phyloP scores from a whole-genome alignment of 169 alveolate genomes.

The Babesia divergens region DNA sequence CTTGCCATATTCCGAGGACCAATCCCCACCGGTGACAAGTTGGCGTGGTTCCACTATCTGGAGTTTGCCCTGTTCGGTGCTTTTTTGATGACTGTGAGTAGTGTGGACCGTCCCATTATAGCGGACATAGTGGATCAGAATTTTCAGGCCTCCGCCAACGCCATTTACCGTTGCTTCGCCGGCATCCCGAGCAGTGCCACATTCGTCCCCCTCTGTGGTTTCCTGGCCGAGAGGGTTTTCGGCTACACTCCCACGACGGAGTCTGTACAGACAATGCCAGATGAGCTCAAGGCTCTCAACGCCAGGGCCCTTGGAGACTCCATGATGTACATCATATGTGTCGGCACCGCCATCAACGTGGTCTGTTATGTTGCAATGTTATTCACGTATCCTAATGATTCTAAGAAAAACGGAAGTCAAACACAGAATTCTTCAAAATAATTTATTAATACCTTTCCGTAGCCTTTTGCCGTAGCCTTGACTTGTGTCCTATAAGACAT shows the following conservation, averaged over 20 bases:
- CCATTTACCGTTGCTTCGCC: slow-evolving; percentile 81
- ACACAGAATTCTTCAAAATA: too few species aligned
- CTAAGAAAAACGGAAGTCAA: neutral
- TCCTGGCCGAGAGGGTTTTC: slow-evolving; percentile 81
- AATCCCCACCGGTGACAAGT: slow-evolving; percentile 53
- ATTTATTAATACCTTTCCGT: too few species aligned
- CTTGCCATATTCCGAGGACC: slow-evolving; percentile 70
- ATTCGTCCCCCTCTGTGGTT: slow-evolving; percentile 87
- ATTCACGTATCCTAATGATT: slow-evolving; percentile 16
- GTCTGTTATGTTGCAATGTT: slow-evolving; percentile 10
- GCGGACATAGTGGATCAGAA: slow-evolving; percentile 86
- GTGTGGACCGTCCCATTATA: slow-evolving; percentile 86
- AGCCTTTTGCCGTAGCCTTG: too few species aligned
- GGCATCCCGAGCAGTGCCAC: slow-evolving; percentile 83
- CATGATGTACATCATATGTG: slow-evolving; percentile 1
- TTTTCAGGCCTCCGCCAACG: slow-evolving; percentile 83
- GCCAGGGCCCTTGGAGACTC: slow-evolving; percentile 4
- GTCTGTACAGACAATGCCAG: neutral
- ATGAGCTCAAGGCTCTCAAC: neutral
- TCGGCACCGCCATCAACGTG: slow-evolving; percentile 7
- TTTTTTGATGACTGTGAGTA: slow-evolving; percentile 87
- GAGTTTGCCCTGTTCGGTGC: slow-evolving; percentile 80
- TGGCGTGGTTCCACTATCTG: slow-evolving; percentile 46
- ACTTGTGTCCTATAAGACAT: too few species aligned
- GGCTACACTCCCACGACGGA: slow-evolving; percentile 43